Evolutionary conservation across 176 grass and related monocot species (phyloP).

Genomic region (Oryza officinalis): DNA sequence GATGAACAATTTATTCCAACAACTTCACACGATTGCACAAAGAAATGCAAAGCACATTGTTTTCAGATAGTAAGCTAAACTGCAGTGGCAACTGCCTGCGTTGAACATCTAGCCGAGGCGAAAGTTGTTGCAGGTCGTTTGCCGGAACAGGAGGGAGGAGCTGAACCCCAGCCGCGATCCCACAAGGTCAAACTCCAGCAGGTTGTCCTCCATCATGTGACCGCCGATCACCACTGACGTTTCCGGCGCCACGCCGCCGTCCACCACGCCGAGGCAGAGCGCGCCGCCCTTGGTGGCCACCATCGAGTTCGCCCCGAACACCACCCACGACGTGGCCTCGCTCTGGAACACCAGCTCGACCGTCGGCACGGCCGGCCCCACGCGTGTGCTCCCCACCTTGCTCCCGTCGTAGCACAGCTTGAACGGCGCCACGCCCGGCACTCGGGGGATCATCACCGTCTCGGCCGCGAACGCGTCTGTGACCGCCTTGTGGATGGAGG

Average conservation of each 20-base stretch:
- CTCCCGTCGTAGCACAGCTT: conserved; percentile 40
- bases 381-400: conserved; percentile 24
- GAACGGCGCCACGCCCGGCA: conserved; percentile 38
- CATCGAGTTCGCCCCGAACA: conserved; percentile 57
- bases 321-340: conserved; percentile 29
- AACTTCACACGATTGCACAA: too few relatives aligned
- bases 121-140: conserved; percentile 51
- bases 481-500: conserved; percentile 50
- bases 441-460: background rate
- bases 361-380: conserved; percentile 47
- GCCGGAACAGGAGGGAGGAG: conserved; percentile 34
- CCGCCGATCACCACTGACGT: conserved; percentile 50
- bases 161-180: conserved; percentile 52
- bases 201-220: conserved; percentile 16
- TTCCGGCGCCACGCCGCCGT: conserved; percentile 27
- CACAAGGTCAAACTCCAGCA: background rate
- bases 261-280: conserved; percentile 51
- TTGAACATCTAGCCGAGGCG: conserved; percentile 8
- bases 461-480: conserved; percentile 23
- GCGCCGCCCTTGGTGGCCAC: background rate
- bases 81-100: background rate
- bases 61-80: too few relatives aligned
- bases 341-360: conserved; percentile 47
- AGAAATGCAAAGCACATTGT: background rate
- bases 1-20: too few relatives aligned